Conservation (phyloP, 257 asterid genomes). For the Anisodus tanguticus region DNA sequence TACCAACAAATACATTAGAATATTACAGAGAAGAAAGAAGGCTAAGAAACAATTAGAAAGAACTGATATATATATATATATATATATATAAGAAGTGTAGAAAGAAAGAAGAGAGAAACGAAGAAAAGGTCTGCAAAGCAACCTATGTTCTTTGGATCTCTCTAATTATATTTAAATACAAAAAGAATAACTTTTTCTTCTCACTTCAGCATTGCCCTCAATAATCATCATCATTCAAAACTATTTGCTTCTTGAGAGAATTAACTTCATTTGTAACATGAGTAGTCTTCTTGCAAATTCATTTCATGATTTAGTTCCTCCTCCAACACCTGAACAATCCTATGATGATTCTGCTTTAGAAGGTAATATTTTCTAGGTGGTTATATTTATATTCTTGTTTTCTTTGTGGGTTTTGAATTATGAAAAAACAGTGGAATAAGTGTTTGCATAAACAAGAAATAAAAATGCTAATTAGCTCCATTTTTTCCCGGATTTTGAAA, state of each 20-base stretch:
- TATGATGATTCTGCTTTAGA: slow-evolving; percentile 67
- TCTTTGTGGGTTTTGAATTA: background rate
- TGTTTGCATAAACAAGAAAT: background rate
- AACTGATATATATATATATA: background rate
- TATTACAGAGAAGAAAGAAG: slow-evolving; percentile 26
- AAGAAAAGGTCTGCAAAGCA: slow-evolving; percentile 41
- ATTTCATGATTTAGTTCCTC: slow-evolving; percentile 45
- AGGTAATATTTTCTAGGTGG: slow-evolving; percentile 44
- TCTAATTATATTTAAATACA: slow-evolving; percentile 30
- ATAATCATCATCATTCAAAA: slow-evolving; percentile 26
- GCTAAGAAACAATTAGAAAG: slow-evolving; percentile 9
- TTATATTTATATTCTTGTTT: background rate
- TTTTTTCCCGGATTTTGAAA: too few relatives aligned
- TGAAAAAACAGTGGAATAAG: too few relatives aligned
- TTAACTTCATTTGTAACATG: slow-evolving; percentile 41
- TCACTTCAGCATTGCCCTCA: slow-evolving; percentile 18
- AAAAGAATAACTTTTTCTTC: slow-evolving; percentile 34
- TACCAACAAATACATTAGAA: slow-evolving; percentile 36
- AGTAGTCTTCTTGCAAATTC: slow-evolving; percentile 49
- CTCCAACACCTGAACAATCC: slow-evolving; percentile 39
- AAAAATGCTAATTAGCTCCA: background rate
- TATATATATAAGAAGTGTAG: background rate
- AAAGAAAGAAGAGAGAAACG: slow-evolving; percentile 29
- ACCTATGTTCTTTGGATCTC: slow-evolving; percentile 59
- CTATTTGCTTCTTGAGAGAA: slow-evolving; percentile 30